A percentile compares a stretch with the other conserved stretches of the same genome.
Conservation (phyloP, 805 yeast genomes). For the Teunomyces panamensis region DNA sequence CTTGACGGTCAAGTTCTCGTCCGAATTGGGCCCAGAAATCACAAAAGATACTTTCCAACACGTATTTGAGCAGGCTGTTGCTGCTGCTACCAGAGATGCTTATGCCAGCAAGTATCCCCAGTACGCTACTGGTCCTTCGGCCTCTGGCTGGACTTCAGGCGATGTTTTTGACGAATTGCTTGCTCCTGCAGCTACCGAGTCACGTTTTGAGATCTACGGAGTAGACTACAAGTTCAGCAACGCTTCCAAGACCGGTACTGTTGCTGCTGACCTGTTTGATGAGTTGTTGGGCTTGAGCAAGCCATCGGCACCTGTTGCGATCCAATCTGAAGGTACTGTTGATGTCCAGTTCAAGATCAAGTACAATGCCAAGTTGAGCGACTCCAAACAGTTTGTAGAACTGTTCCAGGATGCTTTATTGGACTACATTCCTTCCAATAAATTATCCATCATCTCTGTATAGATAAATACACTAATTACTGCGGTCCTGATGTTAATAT, state of each 20-base stretch:
- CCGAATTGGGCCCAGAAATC: slow-evolving; percentile 25
- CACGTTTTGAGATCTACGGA: slow-evolving; percentile 34
- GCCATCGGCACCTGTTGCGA: slow-evolving; percentile 7
- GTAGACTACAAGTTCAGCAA: slow-evolving; percentile 23
- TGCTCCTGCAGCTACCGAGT: slow-evolving; percentile 31
- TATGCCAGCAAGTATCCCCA: slow-evolving; percentile 37
- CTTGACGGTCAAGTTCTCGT: slow-evolving; percentile 21
- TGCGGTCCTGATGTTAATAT: too few relatives aligned
- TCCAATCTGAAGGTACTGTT: slow-evolving; percentile 13
- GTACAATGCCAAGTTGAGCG: slow-evolving; percentile 29
- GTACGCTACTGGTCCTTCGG: slow-evolving; percentile 29
- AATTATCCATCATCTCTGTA: slow-evolving; percentile 13
- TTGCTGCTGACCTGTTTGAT: slow-evolving; percentile 22
- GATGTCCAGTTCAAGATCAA: slow-evolving; percentile 34
- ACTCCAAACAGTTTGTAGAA: slow-evolving; percentile 35
- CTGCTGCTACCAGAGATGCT: slow-evolving; percentile 24
- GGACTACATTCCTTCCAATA: slow-evolving; percentile 27
- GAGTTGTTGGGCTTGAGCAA: slow-evolving; percentile 30
- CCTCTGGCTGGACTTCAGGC: slow-evolving; percentile 11
- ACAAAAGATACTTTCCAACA: slow-evolving; percentile 25
- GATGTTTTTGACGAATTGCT: slow-evolving; percentile 40
- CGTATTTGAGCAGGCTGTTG: slow-evolving; percentile 30
- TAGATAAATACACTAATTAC: background rate
- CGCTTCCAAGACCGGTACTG: background rate
- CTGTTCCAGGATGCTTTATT: slow-evolving; percentile 33